phyloP scores from a whole-genome alignment of 169 alveolate species.

The Plasmodium knowlesi region DNA sequence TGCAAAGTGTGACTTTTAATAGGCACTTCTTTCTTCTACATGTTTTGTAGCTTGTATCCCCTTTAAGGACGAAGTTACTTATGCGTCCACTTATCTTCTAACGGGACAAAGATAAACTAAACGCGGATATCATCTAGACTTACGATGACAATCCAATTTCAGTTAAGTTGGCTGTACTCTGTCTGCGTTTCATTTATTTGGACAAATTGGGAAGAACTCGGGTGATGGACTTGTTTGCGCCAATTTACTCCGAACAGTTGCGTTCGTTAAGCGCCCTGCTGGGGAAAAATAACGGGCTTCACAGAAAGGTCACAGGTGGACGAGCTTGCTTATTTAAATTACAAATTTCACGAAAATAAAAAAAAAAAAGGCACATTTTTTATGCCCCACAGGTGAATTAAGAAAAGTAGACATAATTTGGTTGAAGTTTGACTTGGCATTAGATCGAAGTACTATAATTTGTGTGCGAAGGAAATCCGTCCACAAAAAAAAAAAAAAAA shows the following conservation, averaged over 20 bases:
- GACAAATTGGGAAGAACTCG: background rate
- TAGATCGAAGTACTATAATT: background rate
- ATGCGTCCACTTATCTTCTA: background rate
- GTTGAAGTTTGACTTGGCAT: background rate
- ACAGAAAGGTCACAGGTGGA: background rate
- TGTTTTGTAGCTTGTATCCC: background rate
- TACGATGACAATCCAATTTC: background rate
- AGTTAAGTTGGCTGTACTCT: background rate
- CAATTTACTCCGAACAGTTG: background rate
- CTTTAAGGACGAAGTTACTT: background rate
- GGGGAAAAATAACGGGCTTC: background rate
- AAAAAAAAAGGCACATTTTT: background rate
- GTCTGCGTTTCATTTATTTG: background rate
- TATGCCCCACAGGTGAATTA: background rate
- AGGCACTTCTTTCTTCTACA: background rate
- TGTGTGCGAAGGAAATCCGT: background rate
- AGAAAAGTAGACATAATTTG: background rate
- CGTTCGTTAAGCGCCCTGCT: background rate
- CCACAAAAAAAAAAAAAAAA: background rate
- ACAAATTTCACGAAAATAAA: background rate
- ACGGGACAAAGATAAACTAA: background rate
- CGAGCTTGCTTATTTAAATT: background rate
- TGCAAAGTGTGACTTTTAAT: background rate
- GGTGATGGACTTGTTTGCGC: background rate
- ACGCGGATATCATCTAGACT: background rate